Conservation (phyloP, 306 rosid genomes). For the Quercus dentata region DNA sequence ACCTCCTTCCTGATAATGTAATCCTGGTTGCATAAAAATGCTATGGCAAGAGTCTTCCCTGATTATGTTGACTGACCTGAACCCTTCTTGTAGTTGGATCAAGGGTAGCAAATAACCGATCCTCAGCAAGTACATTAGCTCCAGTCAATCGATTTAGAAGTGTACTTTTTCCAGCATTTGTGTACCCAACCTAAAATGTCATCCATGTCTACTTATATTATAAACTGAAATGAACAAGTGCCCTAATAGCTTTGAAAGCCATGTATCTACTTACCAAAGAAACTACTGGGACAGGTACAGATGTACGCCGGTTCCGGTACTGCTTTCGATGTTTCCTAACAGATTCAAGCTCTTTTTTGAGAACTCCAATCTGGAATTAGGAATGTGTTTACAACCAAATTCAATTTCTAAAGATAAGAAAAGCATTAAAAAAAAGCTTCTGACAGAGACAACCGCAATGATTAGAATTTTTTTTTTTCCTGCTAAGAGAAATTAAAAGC, state of each 20-base stretch:
- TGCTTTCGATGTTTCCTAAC: slow-evolving; percentile 91
- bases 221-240: background rate
- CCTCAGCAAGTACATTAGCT: slow-evolving; percentile 94
- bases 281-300: slow-evolving; percentile 91
- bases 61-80: slow-evolving; percentile 58
- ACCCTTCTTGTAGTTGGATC: slow-evolving; percentile 99
- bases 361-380: slow-evolving; percentile 68
- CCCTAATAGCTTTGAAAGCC: background rate
- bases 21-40: background rate
- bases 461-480: background rate
- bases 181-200: slow-evolving; percentile 84
- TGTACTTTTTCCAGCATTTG: slow-evolving; percentile 98
- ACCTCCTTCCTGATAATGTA: no score
- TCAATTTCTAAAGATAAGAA: slow-evolving; percentile 4
- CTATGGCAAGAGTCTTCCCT: slow-evolving; percentile 2
- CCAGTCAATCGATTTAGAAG: slow-evolving; percentile 90
- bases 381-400: slow-evolving; percentile 17
- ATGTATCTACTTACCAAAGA: slow-evolving; percentile 63
- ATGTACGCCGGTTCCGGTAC: slow-evolving; percentile 73
- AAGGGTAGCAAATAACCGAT: slow-evolving; percentile 90
- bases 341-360: slow-evolving; percentile 76
- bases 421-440: background rate
- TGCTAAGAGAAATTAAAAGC: background rate
- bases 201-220: slow-evolving; percentile 16
- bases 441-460: background rate